A percentile compares a stretch with the other conserved stretches of the same genome.
Conservation (phyloP, 257 asterid species). For the Osmanthus fragrans region DNA sequence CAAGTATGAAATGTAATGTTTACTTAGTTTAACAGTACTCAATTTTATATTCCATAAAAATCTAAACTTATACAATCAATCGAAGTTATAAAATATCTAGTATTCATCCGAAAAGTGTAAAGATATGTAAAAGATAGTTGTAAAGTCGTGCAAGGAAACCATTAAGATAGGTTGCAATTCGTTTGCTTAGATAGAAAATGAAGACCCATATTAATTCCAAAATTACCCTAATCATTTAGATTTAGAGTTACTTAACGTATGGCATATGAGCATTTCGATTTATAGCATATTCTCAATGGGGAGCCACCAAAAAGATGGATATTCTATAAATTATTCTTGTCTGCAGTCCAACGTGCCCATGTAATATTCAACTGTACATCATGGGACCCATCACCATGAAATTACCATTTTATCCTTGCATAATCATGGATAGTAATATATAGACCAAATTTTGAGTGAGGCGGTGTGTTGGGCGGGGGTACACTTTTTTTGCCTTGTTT, state of each 20-base stretch:
- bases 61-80: neutral
- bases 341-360: constrained; percentile 9
- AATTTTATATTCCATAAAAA: too few relatives aligned
- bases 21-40: too few relatives aligned
- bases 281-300: constrained; percentile 55
- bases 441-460: too few relatives aligned
- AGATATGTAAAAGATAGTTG: neutral
- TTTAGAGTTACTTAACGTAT: neutral
- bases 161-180: neutral
- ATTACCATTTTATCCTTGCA: constrained; percentile 20
- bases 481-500: neutral
- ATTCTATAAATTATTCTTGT: constrained; percentile 44
- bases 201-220: neutral
- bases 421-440: neutral
- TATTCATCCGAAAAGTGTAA: neutral
- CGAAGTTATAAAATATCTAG: neutral
- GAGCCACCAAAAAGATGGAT: constrained; percentile 37
- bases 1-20: too few relatives aligned
- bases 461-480: too few relatives aligned
- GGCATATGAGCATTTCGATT: constrained; percentile 9
- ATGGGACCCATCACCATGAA: neutral
- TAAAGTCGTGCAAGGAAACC: neutral
- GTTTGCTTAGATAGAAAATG: neutral
- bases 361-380: neutral
- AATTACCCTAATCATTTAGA: neutral